Conservation (phyloP, 495 filamentous ascomycete genomes). For the Cladorrhinum samala region DNA sequence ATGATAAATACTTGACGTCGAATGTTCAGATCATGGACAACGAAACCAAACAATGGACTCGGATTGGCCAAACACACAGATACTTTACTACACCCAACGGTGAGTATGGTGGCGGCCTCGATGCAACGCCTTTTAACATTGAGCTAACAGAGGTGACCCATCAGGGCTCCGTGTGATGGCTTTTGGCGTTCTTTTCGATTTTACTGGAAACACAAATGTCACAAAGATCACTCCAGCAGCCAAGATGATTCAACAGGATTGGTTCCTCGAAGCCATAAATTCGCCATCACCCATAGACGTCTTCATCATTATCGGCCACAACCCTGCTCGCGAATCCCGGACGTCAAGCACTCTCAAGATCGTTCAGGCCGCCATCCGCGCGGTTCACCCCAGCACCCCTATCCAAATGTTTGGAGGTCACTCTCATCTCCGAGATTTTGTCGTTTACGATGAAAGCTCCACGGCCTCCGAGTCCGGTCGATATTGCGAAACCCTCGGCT, state of each 20-base stretch:
- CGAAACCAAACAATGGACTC: conserved; percentile 53
- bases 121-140: not conserved
- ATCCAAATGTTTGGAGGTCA: conserved; percentile 84
- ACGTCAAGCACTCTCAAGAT: conserved; percentile 47
- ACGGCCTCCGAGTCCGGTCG: conserved; percentile 72
- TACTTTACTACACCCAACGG: conserved; percentile 69
- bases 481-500: conserved; percentile 85
- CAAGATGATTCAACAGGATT: conserved; percentile 61
- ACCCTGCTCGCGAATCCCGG: conserved; percentile 53
- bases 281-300: conserved; percentile 59
- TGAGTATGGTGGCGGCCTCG: not conserved
- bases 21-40: conserved; percentile 73
- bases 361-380: conserved; percentile 62
- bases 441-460: conserved; percentile 62
- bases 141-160: not conserved
- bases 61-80: conserved; percentile 62
- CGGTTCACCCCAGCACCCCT: conserved; percentile 57
- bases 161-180: conserved; percentile 62
- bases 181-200: conserved; percentile 80
- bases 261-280: conserved; percentile 69
- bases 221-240: conserved; percentile 41
- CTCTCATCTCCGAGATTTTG: conserved; percentile 74
- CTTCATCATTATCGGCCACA: conserved; percentile 67
- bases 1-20: conserved; percentile 61
- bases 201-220: conserved; percentile 45